Evolutionary conservation across 192 early-diverging fungal genomes (phyloP), one percentile per base, ranked within the genome.

Genomic region (Spizellomyces sp.): DNA sequence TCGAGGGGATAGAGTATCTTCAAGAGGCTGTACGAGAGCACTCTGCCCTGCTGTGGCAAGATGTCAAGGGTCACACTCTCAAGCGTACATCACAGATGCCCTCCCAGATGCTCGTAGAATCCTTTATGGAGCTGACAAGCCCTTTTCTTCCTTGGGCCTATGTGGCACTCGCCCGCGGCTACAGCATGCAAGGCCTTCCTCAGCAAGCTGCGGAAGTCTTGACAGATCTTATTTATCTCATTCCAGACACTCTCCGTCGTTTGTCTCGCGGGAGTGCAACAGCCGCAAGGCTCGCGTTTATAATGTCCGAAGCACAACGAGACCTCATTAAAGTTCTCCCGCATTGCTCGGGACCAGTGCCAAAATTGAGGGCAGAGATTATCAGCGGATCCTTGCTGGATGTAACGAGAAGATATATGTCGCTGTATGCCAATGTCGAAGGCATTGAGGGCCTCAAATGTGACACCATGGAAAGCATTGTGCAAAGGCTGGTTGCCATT

Each of bases 111-210:
- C 10, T 70, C 8, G n/a, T 46, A 19, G 12, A 46, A 5, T 4
- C n/a, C n/a, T 36, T 59, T 43, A 36, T 12, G 21, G 36, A 12
- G 15, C 66, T 19, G 17, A 36, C 27, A 36, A 36, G 3, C 27
- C 27, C 27, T 36, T 36, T 17, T 12, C 50, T 77, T 12, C 47
- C 22, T n/a, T 44, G 8, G 14, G 59, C 41, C 10, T 17, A 21
- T 57, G 59, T 79, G 27, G 71, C 73, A 6, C 65, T 77, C 15
- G 27, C 77, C 9, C 5, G 45, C 46, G 71, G 42, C 8, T 63
- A 80, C 62, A 50, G 68, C 9, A 12, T 59, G 12, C 27, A 5
- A 0, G 41, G 42, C 1, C 47, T 48, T 6, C 48, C 62, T 19
- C 48, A 21, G 9, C 57, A 67, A 5, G 74, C 78, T n/a, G 44